Conservation (phyloP, 2,329 filamentous ascomycete genomes). For the Trichoderma gracile region DNA sequence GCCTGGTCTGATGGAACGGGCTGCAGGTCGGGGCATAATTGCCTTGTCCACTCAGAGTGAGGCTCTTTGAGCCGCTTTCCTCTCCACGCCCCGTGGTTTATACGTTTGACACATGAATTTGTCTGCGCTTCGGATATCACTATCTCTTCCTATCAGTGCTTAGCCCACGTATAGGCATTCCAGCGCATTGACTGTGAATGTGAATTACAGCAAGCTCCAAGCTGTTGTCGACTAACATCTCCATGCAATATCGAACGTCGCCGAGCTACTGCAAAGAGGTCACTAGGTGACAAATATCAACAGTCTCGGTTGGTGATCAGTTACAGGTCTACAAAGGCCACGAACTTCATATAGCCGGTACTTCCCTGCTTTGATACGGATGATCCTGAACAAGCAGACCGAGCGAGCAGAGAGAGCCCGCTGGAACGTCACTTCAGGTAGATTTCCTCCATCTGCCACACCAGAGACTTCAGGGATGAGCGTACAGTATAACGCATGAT, state of each 20-base stretch:
- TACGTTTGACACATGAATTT: neutral
- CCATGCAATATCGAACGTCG: neutral
- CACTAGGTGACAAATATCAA: too few relatives aligned
- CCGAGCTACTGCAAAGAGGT: too few relatives aligned
- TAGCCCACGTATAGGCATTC: neutral
- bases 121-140: neutral
- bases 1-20: too few relatives aligned
- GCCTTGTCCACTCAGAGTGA: neutral
- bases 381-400: neutral
- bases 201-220: too few relatives aligned
- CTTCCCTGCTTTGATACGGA: too few relatives aligned
- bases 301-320: too few relatives aligned
- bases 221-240: neutral
- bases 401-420: neutral
- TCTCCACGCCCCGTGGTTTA: neutral
- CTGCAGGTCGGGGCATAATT: too few relatives aligned
- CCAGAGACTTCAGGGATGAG: neutral
- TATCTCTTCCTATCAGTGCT: constrained; percentile 11
- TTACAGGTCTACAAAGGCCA: too few relatives aligned
- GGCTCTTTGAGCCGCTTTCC: neutral
- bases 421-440: neutral
- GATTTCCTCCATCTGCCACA: too few relatives aligned
- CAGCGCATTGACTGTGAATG: constrained; percentile 3
- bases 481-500: neutral
- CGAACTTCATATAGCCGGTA: too few relatives aligned